Base-by-base conservation (phyloP, 371 early-diverging fungal species). In the Syncephalastrum monosporum region DNA sequence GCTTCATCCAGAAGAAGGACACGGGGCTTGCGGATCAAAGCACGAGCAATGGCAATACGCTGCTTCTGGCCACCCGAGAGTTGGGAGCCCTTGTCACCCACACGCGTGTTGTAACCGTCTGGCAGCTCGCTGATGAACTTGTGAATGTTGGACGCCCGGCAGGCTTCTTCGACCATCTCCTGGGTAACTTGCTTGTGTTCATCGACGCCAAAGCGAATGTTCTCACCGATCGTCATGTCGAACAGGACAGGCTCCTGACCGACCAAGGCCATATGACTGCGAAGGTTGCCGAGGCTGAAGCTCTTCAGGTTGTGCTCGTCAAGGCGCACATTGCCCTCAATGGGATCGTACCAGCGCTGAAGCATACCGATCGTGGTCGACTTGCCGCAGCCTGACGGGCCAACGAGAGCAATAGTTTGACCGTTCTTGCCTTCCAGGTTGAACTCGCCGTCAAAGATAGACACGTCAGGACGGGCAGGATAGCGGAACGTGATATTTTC, bases 1-100 rank as follows among this genome's bases (percentile, higher is more conserved):
- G 99, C 96, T 69, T 99, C 99, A 66, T 99, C 99, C 33, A 99
- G 71, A 33, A 99, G 83, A 12, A 69, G 57, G 6, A 66, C 59
- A 7, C 49, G 47, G n/a, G 68, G 72, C 15, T 68, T 65, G 4
- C 72, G 69, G 50, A 71, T 67, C 29, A 71, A 47, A 7, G 72
- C 72, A 61, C 68, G 79, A 13, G 90, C 69, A 61, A 77, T 69
- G 17, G 81, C 72, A 56, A 88, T 83, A 56, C 89, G 81, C 69
- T 96, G 95, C 65, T 88, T 89, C 72, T 96, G 95, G 51, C 97
- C 97, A 56, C 95, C 96, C 42, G 86, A 85, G 38, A 98, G 67
- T 55, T 83, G 82, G 19, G 81, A 77, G 10, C 89, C 91, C 60
- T 83, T 83, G 54, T 90, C 91, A 52, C 92, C 92, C 7, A 89